Evolutionary conservation across 2,329 filamentous ascomycete genomes (phyloP).

Genomic region (Colletotrichum sidae): DNA sequence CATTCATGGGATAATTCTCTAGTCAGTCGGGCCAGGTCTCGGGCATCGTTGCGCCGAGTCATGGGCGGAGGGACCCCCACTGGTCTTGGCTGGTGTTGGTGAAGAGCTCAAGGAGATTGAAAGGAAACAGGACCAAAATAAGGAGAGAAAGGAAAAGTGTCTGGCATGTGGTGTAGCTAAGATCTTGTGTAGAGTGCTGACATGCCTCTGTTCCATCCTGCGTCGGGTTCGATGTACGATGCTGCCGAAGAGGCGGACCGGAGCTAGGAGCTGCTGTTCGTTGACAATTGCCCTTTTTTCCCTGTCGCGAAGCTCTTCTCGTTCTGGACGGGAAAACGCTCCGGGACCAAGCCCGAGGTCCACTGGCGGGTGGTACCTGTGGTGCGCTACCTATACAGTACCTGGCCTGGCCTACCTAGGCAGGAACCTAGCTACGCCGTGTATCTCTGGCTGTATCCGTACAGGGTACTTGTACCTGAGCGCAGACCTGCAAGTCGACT

Average conservation of each 20-base stretch:
- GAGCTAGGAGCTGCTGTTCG: not conserved
- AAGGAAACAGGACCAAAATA: no score
- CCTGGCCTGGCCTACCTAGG: not conserved
- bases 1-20: slow-evolving; percentile 35
- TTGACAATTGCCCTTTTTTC: slow-evolving; percentile 18
- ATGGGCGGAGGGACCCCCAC: slow-evolving; percentile 7
- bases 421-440: no score
- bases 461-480: no score
- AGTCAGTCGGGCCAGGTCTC: slow-evolving; percentile 27
- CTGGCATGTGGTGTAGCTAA: no score
- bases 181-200: no score
- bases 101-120: no score
- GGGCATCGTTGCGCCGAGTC: slow-evolving; percentile 33
- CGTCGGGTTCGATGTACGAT: no score
- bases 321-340: slow-evolving; percentile 23
- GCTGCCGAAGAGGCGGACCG: no score
- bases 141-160: no score
- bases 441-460: no score
- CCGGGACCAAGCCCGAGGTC: slow-evolving; percentile 28
- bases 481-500: not conserved
- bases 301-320: not conserved
- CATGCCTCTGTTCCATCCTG: no score
- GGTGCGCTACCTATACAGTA: no score
- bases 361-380: not conserved
- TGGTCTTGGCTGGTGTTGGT: not conserved